Conservation (phyloP, 305 asterid genomes). For the Solanum hybrid region DNA sequence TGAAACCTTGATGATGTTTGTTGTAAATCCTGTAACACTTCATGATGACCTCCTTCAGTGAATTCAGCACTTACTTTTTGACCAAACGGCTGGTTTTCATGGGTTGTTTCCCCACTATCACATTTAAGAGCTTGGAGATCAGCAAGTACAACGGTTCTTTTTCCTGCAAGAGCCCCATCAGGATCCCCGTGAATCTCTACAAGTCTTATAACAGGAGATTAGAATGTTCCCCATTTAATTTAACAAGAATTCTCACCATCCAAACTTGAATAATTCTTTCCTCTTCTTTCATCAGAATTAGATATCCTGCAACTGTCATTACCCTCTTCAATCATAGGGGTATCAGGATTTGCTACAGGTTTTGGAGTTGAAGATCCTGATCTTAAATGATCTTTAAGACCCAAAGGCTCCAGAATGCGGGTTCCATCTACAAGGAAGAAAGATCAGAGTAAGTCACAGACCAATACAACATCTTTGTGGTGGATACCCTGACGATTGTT, state of each 20-base stretch:
- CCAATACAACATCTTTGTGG: not conserved
- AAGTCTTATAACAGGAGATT: not conserved
- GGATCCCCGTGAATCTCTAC: constrained; percentile 6
- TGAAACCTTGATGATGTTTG: constrained; percentile 47
- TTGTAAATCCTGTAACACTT: constrained; percentile 14
- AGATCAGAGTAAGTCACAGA: constrained; percentile 10
- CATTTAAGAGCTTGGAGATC: constrained; percentile 20
- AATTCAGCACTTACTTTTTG: constrained; percentile 23
- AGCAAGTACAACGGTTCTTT: constrained; percentile 16
- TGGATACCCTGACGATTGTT: not conserved
- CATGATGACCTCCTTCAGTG: constrained; percentile 18
- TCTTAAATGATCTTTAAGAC: constrained; percentile 21
- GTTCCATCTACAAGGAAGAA: constrained; percentile 33
- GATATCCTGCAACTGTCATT: constrained; percentile 23
- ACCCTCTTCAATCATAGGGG: constrained; percentile 12
- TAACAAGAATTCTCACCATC: constrained; percentile 37
- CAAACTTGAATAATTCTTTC: constrained; percentile 14
- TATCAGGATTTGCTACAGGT: constrained; percentile 22
- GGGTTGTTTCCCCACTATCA: constrained; percentile 16
- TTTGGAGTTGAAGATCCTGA: constrained; percentile 24
- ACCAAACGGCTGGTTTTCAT: constrained; percentile 17
- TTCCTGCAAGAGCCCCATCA: constrained; percentile 56
- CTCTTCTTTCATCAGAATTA: constrained; percentile 14
- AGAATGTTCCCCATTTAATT: not conserved
- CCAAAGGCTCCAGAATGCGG: constrained; percentile 37